Base-by-base conservation (phyloP, 495 filamentous ascomycete species). In the Penicillium coffeae region DNA sequence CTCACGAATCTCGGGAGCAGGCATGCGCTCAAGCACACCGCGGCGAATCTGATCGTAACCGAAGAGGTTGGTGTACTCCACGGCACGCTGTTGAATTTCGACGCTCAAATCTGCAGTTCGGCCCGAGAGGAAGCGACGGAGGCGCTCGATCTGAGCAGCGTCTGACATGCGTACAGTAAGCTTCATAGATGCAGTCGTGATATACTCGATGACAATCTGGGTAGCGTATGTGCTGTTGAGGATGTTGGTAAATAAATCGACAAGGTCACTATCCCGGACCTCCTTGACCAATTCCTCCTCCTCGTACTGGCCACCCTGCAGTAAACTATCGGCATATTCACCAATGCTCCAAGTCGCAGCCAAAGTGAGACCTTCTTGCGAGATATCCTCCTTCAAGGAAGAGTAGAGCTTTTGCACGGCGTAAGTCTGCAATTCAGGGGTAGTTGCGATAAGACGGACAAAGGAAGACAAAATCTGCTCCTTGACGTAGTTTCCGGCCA, bases 271-370 rank as follows among this genome's bases (percentile, higher is more conserved):
- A 66, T 97, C 88, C 58, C 86, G 86, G 48, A 98, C 87, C 62
- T 92, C 87, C 60, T 87, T 80, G 8, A 95, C 90, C 2, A 95
- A 71, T 59, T 96, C 93, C 59, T 94, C 93, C 60, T 96, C 91
- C 65, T 97, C 92, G 51, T 95, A 96, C 59, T 90, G 84, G 14
- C 94, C 92, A 21, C 91, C 91, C 45, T 80, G 78, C 13, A 98
- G 77, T 12, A 98, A 74, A 3, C 87, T 81, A 64, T 97, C 93
- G 27, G 90, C 90, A 64, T 90, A 98, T 75, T 98, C 93, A 55
- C 93, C 93, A 68, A 98, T 96, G 10, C 90, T 90, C 93, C 93
- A 98, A n/a, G 93, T 84, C 22, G 88, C 94, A 18, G 93, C 90
- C 21, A 96, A 78, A 9, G 88, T 96, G 45, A 98, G 74, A 54